Percentiles rank a stretch among this genome's conserved stretches.
These are phyloP conservation scores for Teratosphaeria epicoccoides DNA, from an alignment of 2,329 filamentous ascomycete species.

Conservation along the genomic window DNA sequence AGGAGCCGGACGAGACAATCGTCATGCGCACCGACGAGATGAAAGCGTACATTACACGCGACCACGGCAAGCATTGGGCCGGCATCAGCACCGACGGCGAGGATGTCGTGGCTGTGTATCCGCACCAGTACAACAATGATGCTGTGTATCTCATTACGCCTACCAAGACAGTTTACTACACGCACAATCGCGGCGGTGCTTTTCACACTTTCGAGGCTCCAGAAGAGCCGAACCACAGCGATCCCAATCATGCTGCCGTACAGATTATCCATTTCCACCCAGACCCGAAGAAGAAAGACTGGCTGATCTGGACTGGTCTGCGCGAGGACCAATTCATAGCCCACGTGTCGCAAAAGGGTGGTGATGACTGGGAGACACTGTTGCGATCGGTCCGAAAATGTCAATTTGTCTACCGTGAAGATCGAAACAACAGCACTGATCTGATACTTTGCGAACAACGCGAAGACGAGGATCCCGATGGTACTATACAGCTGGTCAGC, in stretches of 20 bases:
- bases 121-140: conserved; percentile 73
- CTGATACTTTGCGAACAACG: conserved; percentile 57
- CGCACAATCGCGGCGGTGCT: conserved; percentile 63
- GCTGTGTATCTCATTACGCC: conserved; percentile 75
- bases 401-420: conserved; percentile 67
- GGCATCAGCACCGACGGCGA: conserved; percentile 51
- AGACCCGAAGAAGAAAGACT: conserved; percentile 65
- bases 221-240: conserved; percentile 43
- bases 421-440: conserved; percentile 47
- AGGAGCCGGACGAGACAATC: conserved; percentile 60
- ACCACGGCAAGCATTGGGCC: conserved; percentile 85
- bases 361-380: conserved; percentile 63
- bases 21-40: conserved; percentile 49
- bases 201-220: conserved; percentile 67
- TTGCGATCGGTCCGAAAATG: conserved; percentile 68
- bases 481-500: conserved; percentile 58
- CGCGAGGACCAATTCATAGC: conserved; percentile 56
- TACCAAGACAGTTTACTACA: conserved; percentile 62
- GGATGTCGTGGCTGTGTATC: conserved; percentile 58
- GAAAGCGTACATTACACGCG: conserved; percentile 61
- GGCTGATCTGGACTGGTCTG: conserved; percentile 79
- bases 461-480: conserved; percentile 50
- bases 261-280: conserved; percentile 64
- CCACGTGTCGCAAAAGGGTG: conserved; percentile 68
- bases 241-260: conserved; percentile 37